Percentiles rank a stretch among this genome's conserved stretches.
phyloP scores from a whole-genome alignment of 139 green algal species.

The Chlamydomonas sp. region DNA sequence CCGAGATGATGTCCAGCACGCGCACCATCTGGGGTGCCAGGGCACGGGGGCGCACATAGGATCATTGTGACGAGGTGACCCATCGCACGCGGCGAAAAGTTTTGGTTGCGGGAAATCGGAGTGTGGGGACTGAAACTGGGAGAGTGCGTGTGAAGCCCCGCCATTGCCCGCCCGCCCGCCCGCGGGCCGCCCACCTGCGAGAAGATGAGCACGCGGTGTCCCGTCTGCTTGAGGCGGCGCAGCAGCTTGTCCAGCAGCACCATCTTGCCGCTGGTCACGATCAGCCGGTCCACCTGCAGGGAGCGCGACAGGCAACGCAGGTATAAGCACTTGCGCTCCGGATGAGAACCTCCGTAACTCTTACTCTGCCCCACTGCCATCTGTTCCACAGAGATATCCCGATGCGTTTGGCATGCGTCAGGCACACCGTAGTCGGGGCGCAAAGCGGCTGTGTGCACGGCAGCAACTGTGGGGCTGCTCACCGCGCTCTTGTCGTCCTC shows the following conservation, averaged over 20 bases:
- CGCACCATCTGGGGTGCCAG: slow-evolving; percentile 80
- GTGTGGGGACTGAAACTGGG: neutral
- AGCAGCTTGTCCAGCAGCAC: slow-evolving; percentile 97
- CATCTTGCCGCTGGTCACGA: slow-evolving; percentile 86
- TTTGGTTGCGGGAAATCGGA: neutral
- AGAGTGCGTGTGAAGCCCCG: neutral
- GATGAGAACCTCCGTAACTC: no score
- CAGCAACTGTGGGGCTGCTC: neutral
- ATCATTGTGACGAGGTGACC: neutral
- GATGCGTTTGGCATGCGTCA: no score
- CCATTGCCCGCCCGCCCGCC: neutral
- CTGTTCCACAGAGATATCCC: no score
- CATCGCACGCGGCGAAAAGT: no score
- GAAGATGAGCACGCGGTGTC: slow-evolving; percentile 94
- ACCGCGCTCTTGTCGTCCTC: slow-evolving; percentile 54
- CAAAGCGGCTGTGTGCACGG: no score
- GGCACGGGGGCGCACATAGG: neutral
- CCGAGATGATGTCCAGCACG: slow-evolving; percentile 94
- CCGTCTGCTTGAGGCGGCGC: slow-evolving; percentile 81
- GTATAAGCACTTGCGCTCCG: no score
- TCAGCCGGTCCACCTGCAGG: slow-evolving; percentile 63
- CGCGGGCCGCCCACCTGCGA: slow-evolving; percentile 31
- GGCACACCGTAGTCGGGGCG: no score
- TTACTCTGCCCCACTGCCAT: no score
- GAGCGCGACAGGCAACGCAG: no score